These are phyloP conservation scores for Sugiyamaella xylanicola DNA, from an alignment of 1,139 yeast species.

Conservation along the genomic window DNA sequence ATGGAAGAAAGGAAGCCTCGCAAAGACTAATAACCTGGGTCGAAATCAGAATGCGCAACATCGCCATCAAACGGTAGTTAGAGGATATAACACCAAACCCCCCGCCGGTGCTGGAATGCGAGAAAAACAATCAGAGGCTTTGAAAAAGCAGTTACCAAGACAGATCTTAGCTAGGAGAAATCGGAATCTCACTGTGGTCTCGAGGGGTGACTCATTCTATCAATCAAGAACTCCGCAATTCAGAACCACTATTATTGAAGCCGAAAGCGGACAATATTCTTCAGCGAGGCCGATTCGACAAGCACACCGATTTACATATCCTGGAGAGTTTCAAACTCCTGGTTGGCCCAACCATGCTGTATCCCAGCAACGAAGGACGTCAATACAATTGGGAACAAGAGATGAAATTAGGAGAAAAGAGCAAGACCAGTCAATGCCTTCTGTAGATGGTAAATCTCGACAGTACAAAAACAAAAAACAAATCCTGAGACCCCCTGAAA, in stretches of 20 bases:
- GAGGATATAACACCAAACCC: neutral
- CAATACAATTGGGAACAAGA: too few species aligned
- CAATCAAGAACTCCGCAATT: conserved; percentile 14
- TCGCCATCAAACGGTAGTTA: neutral
- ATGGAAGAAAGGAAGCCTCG: conserved; percentile 15
- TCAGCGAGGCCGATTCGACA: conserved; percentile 16
- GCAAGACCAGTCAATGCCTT: too few species aligned
- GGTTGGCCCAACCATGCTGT: too few species aligned
- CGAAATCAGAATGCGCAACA: neutral
- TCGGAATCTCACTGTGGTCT: neutral
- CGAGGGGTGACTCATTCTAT: conserved; percentile 13
- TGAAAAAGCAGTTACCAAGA: neutral
- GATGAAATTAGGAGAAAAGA: too few species aligned
- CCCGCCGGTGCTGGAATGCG: neutral
- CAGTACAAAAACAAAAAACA: conserved; percentile 6
- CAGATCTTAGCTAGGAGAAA: neutral
- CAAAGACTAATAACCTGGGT: neutral
- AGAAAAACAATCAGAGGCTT: neutral
- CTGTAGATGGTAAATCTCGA: too few species aligned
- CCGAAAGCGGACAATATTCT: conserved; percentile 22
- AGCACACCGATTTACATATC: too few species aligned
- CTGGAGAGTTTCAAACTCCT: too few species aligned
- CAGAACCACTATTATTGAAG: conserved; percentile 22
- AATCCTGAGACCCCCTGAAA: conserved; percentile 1
- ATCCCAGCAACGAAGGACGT: too few species aligned